Evolutionary conservation across 2,329 filamentous ascomycete genomes (phyloP).

Genomic region (Stachybotrys elegans): DNA sequence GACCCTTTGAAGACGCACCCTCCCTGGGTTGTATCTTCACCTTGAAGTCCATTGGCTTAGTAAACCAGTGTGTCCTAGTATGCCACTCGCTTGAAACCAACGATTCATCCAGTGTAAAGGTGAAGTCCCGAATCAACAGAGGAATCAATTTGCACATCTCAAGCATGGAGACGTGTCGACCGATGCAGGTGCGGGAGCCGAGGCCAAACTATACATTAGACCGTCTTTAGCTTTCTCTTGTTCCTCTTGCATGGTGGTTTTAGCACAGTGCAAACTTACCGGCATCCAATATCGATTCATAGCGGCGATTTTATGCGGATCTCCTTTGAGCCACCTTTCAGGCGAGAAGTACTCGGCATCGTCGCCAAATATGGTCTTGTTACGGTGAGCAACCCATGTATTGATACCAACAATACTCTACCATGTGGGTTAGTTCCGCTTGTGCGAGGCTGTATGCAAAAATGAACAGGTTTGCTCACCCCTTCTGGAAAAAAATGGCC

Average conservation of each 20-base stretch:
- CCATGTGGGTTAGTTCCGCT: background rate
- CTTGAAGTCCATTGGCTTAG: conserved; percentile 34
- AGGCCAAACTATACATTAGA: conserved; percentile 26
- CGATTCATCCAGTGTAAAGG: conserved; percentile 20
- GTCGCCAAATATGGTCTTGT: conserved; percentile 22
- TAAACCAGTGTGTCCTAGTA: conserved; percentile 35
- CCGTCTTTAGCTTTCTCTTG: background rate
- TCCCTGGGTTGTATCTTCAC: too few relatives aligned
- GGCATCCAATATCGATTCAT: conserved; percentile 25
- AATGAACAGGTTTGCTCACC: too few relatives aligned
- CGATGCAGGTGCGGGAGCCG: conserved; percentile 36
- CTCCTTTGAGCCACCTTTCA: conserved; percentile 32
- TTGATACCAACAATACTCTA: conserved; percentile 28
- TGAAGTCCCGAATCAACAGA: conserved; percentile 26
- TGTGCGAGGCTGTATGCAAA: background rate
- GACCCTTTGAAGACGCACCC: too few relatives aligned
- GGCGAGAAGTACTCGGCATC: conserved; percentile 30
- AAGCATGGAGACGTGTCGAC: conserved; percentile 35
- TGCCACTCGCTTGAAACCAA: conserved; percentile 18
- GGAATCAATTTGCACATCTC: conserved; percentile 39
- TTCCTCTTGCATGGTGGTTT: background rate
- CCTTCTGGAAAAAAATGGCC: conserved; percentile 24
- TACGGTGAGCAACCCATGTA: conserved; percentile 27
- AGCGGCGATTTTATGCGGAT: conserved; percentile 12
- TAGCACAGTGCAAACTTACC: conserved; percentile 13